Percentiles rank a stretch among this genome's conserved stretches.
phyloP scores from a whole-genome alignment of 2,329 filamentous ascomycete genomes.

The Fusarium tuaranense region DNA sequence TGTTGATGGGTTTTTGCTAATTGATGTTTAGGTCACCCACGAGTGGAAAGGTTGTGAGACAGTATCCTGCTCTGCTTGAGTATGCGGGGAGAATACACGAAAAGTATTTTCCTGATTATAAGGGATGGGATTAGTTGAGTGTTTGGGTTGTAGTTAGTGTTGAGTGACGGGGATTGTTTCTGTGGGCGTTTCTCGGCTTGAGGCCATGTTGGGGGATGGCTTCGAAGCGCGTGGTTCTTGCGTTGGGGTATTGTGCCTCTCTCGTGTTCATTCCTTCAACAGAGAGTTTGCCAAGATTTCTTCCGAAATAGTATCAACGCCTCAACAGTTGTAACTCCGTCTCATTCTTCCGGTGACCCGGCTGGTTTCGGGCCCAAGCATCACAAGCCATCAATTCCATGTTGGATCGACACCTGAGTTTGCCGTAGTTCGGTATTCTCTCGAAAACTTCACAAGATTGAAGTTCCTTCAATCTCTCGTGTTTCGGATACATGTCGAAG shows the following conservation, averaged over 20 bases:
- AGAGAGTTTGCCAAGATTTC: neutral
- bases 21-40: conserved; percentile 56
- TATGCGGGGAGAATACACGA: conserved; percentile 69
- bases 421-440: neutral
- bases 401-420: neutral
- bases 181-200: neutral
- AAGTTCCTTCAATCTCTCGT: neutral
- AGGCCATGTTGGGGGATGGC: neutral
- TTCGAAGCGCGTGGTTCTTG: neutral
- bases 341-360: neutral
- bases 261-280: neutral
- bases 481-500: neutral
- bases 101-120: conserved; percentile 69
- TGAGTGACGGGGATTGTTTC: too few relatives aligned
- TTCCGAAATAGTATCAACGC: neutral
- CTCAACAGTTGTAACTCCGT: neutral
- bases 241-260: neutral
- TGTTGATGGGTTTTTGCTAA: neutral
- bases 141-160: neutral
- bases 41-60: conserved; percentile 57
- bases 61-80: conserved; percentile 62
- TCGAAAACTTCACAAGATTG: neutral
- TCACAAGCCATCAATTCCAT: neutral
- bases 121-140: conserved; percentile 46
- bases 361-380: neutral